A percentile compares a stretch with the other conserved stretches of the same genome.
phyloP scores from a whole-genome alignment of 495 filamentous ascomycete species.

The Articulospora tetracladia region DNA sequence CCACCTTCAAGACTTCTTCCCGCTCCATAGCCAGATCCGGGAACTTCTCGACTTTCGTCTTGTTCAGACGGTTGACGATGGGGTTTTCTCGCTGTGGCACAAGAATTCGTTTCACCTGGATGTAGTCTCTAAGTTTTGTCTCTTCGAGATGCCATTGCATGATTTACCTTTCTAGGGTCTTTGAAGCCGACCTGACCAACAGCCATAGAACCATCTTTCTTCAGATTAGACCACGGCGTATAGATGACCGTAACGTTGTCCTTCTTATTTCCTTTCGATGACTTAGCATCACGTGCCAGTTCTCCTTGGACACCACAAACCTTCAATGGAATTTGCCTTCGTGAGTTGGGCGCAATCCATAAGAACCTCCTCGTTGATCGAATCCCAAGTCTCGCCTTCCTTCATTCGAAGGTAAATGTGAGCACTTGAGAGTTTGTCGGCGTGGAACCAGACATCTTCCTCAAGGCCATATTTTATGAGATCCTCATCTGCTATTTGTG shows the following conservation, averaged over 20 bases:
- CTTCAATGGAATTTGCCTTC: conserved; percentile 98
- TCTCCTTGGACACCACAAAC: conserved; percentile 33
- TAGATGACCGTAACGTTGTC: conserved; percentile 96
- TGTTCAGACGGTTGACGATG: conserved; percentile 94
- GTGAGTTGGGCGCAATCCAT: conserved; percentile 91
- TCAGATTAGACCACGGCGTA: conserved; percentile 95
- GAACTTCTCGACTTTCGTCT: conserved; percentile 84
- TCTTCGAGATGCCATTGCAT: background rate
- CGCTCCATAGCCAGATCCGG: conserved; percentile 78
- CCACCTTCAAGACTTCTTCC: conserved; percentile 64
- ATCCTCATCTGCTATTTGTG: conserved; percentile 71
- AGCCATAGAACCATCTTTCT: conserved; percentile 95
- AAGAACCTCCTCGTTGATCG: conserved; percentile 69
- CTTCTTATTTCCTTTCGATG: conserved; percentile 83
- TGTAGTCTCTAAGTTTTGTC: background rate
- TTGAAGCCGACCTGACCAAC: conserved; percentile 93
- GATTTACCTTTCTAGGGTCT: conserved; percentile 59
- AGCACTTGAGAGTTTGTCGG: conserved; percentile 93
- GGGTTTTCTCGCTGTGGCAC: conserved; percentile 74
- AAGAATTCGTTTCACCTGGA: conserved; percentile 71
- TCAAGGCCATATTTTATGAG: conserved; percentile 91
- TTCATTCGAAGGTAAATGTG: conserved; percentile 89
- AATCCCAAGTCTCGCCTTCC: conserved; percentile 82
- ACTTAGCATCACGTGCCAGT: conserved; percentile 15
- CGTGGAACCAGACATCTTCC: conserved; percentile 98